phyloP scores from a whole-genome alignment of 2,329 filamentous ascomycete species.

The Ceratocystis alfenasii region DNA sequence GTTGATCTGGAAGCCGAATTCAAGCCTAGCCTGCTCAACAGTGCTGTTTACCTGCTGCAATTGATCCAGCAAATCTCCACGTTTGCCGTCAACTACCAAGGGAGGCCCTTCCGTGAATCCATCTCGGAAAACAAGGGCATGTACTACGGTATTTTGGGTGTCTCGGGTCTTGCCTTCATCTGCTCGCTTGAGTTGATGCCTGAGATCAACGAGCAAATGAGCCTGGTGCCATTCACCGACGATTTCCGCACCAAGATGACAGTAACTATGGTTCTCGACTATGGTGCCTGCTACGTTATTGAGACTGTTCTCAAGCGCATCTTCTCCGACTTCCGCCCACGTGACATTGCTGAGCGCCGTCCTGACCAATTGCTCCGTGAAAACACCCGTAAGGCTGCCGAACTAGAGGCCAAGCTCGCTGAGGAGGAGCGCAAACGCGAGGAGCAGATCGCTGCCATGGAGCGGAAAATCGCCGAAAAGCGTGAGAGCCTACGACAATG shows the following conservation, averaged over 20 bases:
- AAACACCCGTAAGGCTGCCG: constrained; percentile 39
- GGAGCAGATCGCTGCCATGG: constrained; percentile 48
- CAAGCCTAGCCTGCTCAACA: constrained; percentile 84
- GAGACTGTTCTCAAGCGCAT: constrained; percentile 73
- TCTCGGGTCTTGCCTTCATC: constrained; percentile 80
- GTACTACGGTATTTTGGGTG: constrained; percentile 91
- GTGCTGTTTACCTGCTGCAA: constrained; percentile 89
- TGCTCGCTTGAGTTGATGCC: constrained; percentile 93
- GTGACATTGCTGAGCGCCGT: constrained; percentile 79
- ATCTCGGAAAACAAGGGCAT: constrained; percentile 94
- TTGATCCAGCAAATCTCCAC: constrained; percentile 98
- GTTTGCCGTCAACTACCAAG: constrained; percentile 98
- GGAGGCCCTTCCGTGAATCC: constrained; percentile 89
- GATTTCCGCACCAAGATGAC: constrained; percentile 89
- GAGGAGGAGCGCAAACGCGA: constrained; percentile 37
- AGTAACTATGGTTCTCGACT: constrained; percentile 74
- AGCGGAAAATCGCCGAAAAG: constrained; percentile 38
- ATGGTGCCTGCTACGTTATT: constrained; percentile 71
- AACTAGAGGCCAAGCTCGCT: constrained; percentile 32
- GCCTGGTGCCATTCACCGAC: constrained; percentile 74
- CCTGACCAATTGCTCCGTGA: constrained; percentile 69
- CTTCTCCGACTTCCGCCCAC: constrained; percentile 85
- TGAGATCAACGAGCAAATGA: constrained; percentile 87
- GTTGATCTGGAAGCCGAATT: constrained; percentile 94
- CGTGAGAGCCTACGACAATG: neutral